Evolutionary conservation across 192 early-diverging fungal genomes (phyloP).

Genomic region (Rhizoclosmatium globosum): DNA sequence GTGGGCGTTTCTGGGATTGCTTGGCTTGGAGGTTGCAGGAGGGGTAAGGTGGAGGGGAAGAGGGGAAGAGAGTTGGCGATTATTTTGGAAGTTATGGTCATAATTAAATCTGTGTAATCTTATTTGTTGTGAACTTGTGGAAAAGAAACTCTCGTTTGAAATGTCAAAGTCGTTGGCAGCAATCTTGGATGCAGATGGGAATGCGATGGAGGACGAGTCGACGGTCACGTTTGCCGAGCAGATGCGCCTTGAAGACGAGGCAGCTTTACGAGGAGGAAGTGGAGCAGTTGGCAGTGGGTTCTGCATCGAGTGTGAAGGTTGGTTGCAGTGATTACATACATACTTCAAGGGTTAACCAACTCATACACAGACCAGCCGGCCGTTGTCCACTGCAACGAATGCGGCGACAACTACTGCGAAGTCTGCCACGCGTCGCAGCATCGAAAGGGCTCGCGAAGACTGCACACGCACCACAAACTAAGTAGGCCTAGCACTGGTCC

Average conservation of each 20-base stretch:
- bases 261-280: neutral
- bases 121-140: too few relatives aligned
- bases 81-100: too few relatives aligned
- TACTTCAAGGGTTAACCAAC: slow-evolving; percentile 1
- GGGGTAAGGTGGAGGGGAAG: neutral
- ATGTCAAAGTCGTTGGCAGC: slow-evolving; percentile 5
- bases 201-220: neutral
- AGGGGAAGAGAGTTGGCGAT: neutral
- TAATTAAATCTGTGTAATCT: too few relatives aligned
- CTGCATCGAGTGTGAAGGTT: slow-evolving; percentile 85
- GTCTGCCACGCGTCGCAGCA: slow-evolving; percentile 78
- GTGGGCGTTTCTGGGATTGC: neutral
- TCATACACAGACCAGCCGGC: slow-evolving; percentile 58
- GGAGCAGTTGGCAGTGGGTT: slow-evolving; percentile 71
- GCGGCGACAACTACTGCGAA: slow-evolving; percentile 86
- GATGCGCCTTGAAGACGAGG: neutral
- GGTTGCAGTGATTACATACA: too few relatives aligned
- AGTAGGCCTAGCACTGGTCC: neutral
- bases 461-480: neutral
- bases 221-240: neutral
- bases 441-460: slow-evolving; percentile 51
- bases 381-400: slow-evolving; percentile 79
- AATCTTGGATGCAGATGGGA: slow-evolving; percentile 22
- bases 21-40: neutral
- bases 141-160: too few relatives aligned